A percentile compares a stretch with the other conserved stretches of the same genome.
phyloP scores from a whole-genome alignment of 352 stramenopile species.

The Pythium sukuiense region DNA sequence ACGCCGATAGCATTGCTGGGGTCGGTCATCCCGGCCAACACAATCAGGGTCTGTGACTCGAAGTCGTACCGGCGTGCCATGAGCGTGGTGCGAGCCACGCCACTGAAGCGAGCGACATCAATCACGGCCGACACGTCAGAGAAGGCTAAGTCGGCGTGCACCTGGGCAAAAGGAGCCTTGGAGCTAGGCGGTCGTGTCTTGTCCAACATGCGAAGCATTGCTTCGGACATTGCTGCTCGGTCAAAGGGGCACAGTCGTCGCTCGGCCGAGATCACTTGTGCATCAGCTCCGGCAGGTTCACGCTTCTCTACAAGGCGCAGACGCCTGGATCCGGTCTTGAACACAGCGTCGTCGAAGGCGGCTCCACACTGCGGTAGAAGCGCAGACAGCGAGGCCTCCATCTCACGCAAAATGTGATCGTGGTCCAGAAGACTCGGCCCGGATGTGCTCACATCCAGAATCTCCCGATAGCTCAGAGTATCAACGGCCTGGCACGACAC shows the following conservation, averaged over 20 bases:
- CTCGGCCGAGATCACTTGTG: slow-evolving; percentile 11
- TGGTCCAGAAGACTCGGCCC: background rate
- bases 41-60: background rate
- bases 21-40: slow-evolving; percentile 14
- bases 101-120: slow-evolving; percentile 16
- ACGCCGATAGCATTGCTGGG: background rate
- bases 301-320: slow-evolving; percentile 14
- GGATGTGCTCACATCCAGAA: background rate
- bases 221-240: background rate
- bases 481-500: too few species aligned
- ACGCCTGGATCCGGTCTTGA: background rate
- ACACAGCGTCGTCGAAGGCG: slow-evolving; percentile 5
- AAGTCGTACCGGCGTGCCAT: slow-evolving; percentile 1
- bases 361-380: background rate
- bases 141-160: background rate
- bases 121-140: slow-evolving; percentile 6
- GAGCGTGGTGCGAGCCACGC: slow-evolving; percentile 6
- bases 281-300: background rate
- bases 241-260: slow-evolving; percentile 15
- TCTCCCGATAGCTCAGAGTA: background rate
- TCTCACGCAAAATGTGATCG: background rate
- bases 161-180: background rate
- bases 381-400: background rate
- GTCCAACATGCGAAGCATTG: slow-evolving; percentile 5
- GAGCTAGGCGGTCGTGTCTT: background rate